phyloP scores from a whole-genome alignment of 768 basidiomycete genomes.

The Nidula microcarpa region DNA sequence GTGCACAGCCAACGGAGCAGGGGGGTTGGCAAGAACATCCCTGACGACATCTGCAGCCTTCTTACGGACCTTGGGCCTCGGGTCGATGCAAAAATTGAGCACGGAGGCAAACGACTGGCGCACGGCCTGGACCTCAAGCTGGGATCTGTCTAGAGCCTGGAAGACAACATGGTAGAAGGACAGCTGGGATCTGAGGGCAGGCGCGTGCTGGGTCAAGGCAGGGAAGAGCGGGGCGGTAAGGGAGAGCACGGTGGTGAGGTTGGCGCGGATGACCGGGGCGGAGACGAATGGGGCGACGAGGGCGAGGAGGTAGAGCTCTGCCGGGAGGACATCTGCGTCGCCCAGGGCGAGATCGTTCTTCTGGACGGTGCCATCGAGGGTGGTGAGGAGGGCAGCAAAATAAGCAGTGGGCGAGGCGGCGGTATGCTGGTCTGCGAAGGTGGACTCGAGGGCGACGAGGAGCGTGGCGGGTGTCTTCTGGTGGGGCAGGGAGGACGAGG shows the following conservation, averaged over 20 bases:
- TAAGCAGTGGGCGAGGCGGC: slow-evolving; percentile 83
- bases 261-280: slow-evolving; percentile 73
- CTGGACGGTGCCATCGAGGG: slow-evolving; percentile 74
- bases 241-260: slow-evolving; percentile 66
- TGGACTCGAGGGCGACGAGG: slow-evolving; percentile 80
- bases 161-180: slow-evolving; percentile 71
- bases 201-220: slow-evolving; percentile 57
- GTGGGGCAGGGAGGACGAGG: slow-evolving; percentile 74
- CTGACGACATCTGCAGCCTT: slow-evolving; percentile 84
- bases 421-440: slow-evolving; percentile 64
- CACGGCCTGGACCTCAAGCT: slow-evolving; percentile 63
- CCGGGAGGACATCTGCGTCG: slow-evolving; percentile 79
- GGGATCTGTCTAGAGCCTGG: slow-evolving; percentile 63
- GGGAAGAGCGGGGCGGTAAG: slow-evolving; percentile 81
- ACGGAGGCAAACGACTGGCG: slow-evolving; percentile 85
- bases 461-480: slow-evolving; percentile 89
- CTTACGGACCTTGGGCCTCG: slow-evolving; percentile 91
- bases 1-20: slow-evolving; percentile 73
- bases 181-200: slow-evolving; percentile 84
- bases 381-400: slow-evolving; percentile 87
- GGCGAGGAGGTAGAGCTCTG: slow-evolving; percentile 81
- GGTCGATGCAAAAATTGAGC: slow-evolving; percentile 79
- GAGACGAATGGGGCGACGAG: slow-evolving; percentile 77
- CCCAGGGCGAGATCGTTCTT: slow-evolving; percentile 43
- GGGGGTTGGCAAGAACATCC: slow-evolving; percentile 73